Base-by-base conservation (phyloP, 2,329 filamentous ascomycete genomes). In the Aschersonia sp. region DNA sequence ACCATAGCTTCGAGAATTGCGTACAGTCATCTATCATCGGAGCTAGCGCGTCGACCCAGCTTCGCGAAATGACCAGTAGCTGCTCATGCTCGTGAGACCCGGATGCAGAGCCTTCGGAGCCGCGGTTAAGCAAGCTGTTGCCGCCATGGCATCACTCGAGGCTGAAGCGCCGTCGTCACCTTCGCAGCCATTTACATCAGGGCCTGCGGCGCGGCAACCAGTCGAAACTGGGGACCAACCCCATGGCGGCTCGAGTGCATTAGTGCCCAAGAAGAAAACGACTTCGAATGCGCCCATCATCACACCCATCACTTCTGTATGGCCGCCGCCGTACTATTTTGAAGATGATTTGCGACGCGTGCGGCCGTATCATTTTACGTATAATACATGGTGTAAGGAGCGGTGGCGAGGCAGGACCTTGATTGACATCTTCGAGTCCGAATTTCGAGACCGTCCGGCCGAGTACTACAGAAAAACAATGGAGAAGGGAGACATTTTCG, bases 321-420 rank as follows among this genome's bases (percentile, higher is more conserved):
- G 69, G 71, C 77, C 75, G 6, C 67, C 69, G 49, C 89, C 88
- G 1, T 97, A 96, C 66, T 84, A 84, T 57, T 72, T 95, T 52
- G 84, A 95, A 56, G 82, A 84, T 55, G 89, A 86, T 6, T 69
- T 98, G 52, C 82, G 89, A 46, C 82, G 88, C 53, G 84, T 96
- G 32, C 75, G 74, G 43, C 91, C 91, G 3, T 97, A 98, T 61
- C 80, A 92, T 62, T 96, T 76, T 64, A 96, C 89, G 3, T 96
- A 96, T 72, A 94, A 95, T 61, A 96, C 91, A 0, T 88, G 80
- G 68, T 92, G 86, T 71, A 98, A 97, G 67, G 77, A 95, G 67
- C 76, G 92, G 64, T 98, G 92, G 92, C 78, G 91, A 48, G 86
- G 83, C 32, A 75, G 87, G 40, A 75, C 77, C 51, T 70, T 98